phyloP scores from a whole-genome alignment of 176 grass and related monocot species.

The Avena sativa region DNA sequence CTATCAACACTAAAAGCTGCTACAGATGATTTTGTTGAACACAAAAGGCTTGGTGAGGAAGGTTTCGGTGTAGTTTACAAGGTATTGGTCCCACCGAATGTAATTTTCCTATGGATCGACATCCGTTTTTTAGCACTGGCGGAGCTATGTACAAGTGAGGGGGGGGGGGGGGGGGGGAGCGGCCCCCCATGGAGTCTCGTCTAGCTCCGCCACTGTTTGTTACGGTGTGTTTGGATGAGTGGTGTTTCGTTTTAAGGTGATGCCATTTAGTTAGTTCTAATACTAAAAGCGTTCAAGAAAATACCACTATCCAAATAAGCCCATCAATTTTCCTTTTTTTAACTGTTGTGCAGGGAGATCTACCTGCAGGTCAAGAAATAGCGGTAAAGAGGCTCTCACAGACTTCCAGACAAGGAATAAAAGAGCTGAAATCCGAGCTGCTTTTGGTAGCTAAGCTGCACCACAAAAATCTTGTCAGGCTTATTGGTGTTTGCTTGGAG shows the following conservation, averaged over 20 bases:
- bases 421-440: constrained; percentile 43
- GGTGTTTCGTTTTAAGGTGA: too few species aligned
- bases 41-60: not conserved
- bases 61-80: not conserved
- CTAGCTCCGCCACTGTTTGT: too few species aligned
- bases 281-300: too few species aligned
- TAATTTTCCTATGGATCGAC: too few species aligned
- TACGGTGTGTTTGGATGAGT: too few species aligned
- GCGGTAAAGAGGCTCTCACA: constrained; percentile 31
- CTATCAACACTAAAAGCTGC: not conserved
- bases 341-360: constrained; percentile 1
- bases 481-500: constrained; percentile 43
- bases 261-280: too few species aligned
- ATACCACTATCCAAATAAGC: too few species aligned
- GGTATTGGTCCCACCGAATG: not conserved
- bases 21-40: not conserved
- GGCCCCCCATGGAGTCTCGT: too few species aligned
- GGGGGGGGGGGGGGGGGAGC: too few species aligned
- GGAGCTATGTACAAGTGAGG: too few species aligned
- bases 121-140: too few species aligned
- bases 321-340: too few species aligned
- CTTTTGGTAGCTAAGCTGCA: constrained; percentile 41
- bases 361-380: constrained; percentile 37
- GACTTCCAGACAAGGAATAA: constrained; percentile 31
- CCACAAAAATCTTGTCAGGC: constrained; percentile 41